Conservation (phyloP, 1,139 yeast species). For the Geotrichum fermentans region DNA sequence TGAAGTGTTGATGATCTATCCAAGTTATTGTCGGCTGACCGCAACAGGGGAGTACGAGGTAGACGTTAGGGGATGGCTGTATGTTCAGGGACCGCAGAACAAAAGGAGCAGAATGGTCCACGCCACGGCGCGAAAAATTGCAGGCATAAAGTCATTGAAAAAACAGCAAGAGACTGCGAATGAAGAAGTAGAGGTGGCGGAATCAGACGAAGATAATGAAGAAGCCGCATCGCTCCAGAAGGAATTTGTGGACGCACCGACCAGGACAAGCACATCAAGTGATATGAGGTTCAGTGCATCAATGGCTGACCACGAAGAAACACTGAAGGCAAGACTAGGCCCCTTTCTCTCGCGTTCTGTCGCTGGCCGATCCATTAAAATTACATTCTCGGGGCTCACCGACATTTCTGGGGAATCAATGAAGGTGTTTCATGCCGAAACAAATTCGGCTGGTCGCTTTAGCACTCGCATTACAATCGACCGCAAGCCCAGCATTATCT, state of each 20-base stretch:
- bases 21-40: slow-evolving; percentile 54
- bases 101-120: slow-evolving; percentile 65
- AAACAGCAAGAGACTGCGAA: not conserved
- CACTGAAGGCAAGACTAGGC: slow-evolving; percentile 26
- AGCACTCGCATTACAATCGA: slow-evolving; percentile 33
- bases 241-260: slow-evolving; percentile 1
- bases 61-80: slow-evolving; percentile 69
- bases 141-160: slow-evolving; percentile 37
- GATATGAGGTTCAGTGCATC: not conserved
- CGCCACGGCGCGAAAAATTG: slow-evolving; percentile 65
- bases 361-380: slow-evolving; percentile 17
- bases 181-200: not conserved
- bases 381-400: slow-evolving; percentile 14
- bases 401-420: slow-evolving; percentile 12
- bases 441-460: slow-evolving; percentile 38
- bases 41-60: slow-evolving; percentile 42
- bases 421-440: slow-evolving; percentile 21
- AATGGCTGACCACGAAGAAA: slow-evolving; percentile 20
- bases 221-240: not conserved
- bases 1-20: slow-evolving; percentile 46
- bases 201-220: slow-evolving; percentile 18
- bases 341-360: slow-evolving; percentile 32
- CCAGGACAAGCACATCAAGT: not conserved
- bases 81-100: slow-evolving; percentile 63
- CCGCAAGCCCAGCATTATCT: slow-evolving; percentile 27